Evolutionary conservation across 2,329 filamentous ascomycete species (phyloP), one percentile per base, ranked within the genome.

Genomic region (Trichoderma sp.): DNA sequence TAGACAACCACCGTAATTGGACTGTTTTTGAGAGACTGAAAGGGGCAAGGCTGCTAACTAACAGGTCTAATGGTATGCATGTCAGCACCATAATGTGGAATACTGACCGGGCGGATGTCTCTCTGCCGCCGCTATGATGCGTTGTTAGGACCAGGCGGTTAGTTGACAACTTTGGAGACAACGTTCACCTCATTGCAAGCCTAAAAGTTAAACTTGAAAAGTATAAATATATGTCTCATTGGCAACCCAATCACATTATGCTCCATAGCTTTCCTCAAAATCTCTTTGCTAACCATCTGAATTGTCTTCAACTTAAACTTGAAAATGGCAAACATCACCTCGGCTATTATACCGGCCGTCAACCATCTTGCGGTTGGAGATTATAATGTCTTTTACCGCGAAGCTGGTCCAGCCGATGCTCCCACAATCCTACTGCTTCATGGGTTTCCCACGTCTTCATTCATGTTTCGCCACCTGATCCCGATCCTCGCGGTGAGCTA

Each of bases 381-480:
- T 12, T 63, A 47, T 28, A 47, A 63, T 30, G 36, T 63, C 36
- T 63, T 63, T 17, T 63, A 63, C 13, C 61, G 61, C 1, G 61
- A 63, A 30, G 61, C 61, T 47, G 36, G 34, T 8, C 59, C 23
- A 3, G 13, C 23, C 7, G 20, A 47, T 36, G 59, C 59, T 28
- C 59, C 59, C 17, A 63, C 34, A 11, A 47, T 63, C 23, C 15
- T 63, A 23, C 59, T 63, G 7, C 59, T 63, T 30, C 59, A 63
- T 63, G 59, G 59, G 15, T 63, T 63, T 47, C 59, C 59, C 6
- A 63, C 59, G 9, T 63, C 59, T 17, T 63, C 59, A 9, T 63
- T 63, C 36, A 63, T 63, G 59, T 47, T 63, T 63, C 59, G 59
- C 11, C 59, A 63, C 17, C 59, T 63, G 6, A 63, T 63, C n/a